Evolutionary conservation across 2,329 filamentous ascomycete species (phyloP).

Genomic region (Claviceps quebecensis): DNA sequence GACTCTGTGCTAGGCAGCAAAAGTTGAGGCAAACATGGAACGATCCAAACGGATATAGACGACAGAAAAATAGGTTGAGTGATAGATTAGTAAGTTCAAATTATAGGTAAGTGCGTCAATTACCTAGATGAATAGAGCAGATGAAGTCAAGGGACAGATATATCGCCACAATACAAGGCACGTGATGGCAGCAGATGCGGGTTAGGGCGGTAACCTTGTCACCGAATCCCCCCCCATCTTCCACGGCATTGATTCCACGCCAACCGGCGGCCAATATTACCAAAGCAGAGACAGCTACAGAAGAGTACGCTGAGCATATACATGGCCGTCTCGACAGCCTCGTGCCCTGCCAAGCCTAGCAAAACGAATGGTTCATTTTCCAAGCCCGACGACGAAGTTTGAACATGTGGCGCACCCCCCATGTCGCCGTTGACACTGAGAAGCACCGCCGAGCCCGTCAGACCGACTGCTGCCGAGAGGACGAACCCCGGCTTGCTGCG

Average conservation of each 20-base stretch:
- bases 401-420: constrained; percentile 51
- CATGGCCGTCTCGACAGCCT: constrained; percentile 57
- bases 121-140: too few relatives aligned
- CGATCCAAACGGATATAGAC: too few relatives aligned
- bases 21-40: too few relatives aligned
- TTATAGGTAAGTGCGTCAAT: too few relatives aligned
- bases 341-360: constrained; percentile 43
- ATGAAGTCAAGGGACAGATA: neutral
- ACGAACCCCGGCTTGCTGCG: constrained; percentile 74
- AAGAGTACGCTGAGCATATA: constrained; percentile 93
- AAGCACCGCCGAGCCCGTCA: constrained; percentile 59
- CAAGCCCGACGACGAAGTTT: neutral
- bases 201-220: neutral
- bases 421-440: constrained; percentile 65
- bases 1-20: neutral
- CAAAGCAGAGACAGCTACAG: constrained; percentile 90
- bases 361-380: constrained; percentile 12
- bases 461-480: constrained; percentile 58
- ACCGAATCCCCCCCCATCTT: constrained; percentile 31
- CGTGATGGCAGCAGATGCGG: too few relatives aligned
- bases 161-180: too few relatives aligned
- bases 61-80: too few relatives aligned
- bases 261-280: constrained; percentile 77
- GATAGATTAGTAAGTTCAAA: too few relatives aligned
- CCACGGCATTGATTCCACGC: constrained; percentile 34